Evolutionary conservation across 495 filamentous ascomycete genomes (phyloP), one percentile per base, ranked within the genome.

Genomic region (Polyplosphaeria fusca): DNA sequence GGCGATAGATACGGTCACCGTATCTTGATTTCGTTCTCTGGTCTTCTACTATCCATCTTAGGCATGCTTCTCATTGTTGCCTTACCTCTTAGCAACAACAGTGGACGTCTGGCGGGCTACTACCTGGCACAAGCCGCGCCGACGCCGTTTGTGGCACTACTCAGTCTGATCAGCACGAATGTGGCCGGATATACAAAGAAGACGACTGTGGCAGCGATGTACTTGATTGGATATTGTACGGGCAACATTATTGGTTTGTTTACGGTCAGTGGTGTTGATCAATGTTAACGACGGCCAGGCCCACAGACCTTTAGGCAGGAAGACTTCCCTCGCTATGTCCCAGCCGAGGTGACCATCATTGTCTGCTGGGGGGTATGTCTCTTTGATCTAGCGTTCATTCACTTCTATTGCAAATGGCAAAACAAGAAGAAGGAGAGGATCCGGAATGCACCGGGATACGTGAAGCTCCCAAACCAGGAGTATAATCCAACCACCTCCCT

Each of bases 161-260:
- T 85, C 49, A 78, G 81, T 1, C 73, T 86, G 48, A 81, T 86
- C 40, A 77, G 77, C 0, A 81, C 77, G 19, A 88, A 89, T 57
- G 79, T 87, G 5, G 82, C 84, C 0, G 84, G 85, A 16, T 88
- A 86, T 66, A 88, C 86, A 9, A 87, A 88, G 72, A 88, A 87
- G 69, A 88, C 85, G 0, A 88, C 85, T 0, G 80, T 86, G 1
- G 84, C 84, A 0, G 84, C 83, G 0, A 67, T 89, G 47, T 87
- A 85, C 54, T 68, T 89, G n/a, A 82, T 55, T 38, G 77, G 74
- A 1, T 87, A 86, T 55, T 86, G 82, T 58, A 76, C 74, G 0
- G 81, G 82, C 1, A 84, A 83, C 46, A 81, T 81, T 47, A 77
- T 79, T 25, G n/a, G n/a, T n/a, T n/a, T n/a, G n/a, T n/a, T n/a